Evolutionary conservation across 2,329 filamentous ascomycete genomes (phyloP).

Genomic region (Colletotrichum destructivum): DNA sequence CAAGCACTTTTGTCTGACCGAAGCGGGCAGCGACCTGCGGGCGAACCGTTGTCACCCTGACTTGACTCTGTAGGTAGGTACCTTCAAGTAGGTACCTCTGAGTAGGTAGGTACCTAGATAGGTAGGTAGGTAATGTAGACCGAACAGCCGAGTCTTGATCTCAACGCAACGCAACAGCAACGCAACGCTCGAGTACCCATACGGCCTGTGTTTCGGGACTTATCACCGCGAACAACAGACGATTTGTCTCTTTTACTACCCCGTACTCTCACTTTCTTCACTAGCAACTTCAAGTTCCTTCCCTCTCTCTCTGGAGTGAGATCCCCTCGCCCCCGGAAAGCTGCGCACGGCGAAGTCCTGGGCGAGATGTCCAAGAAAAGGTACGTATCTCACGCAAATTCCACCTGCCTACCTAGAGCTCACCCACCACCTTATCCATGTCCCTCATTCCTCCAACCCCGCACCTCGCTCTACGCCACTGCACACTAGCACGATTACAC

Average conservation of each 20-base stretch:
- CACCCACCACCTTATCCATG: slow-evolving; percentile 14
- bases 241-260: neutral
- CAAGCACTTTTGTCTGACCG: slow-evolving; percentile 14
- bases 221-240: slow-evolving; percentile 28
- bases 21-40: neutral
- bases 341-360: neutral
- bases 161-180: slow-evolving; percentile 3
- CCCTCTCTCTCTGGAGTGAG: neutral
- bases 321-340: neutral
- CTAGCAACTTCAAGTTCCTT: neutral
- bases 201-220: slow-evolving; percentile 29
- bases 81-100: too few relatives aligned
- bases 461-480: neutral
- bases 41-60: neutral
- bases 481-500: too few relatives aligned
- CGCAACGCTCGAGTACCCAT: slow-evolving; percentile 21
- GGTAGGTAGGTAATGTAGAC: neutral
- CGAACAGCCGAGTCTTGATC: slow-evolving; percentile 7
- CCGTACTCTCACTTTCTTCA: neutral
- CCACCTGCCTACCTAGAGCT: slow-evolving; percentile 1
- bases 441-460: slow-evolving; percentile 2
- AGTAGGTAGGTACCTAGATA: too few relatives aligned
- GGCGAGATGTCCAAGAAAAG: neutral
- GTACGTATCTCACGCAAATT: neutral
- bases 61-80: too few relatives aligned